Evolutionary conservation across 106 monocot genomes (phyloP), one percentile per base, ranked within the genome.

Genomic region (Apostasia shenzhenica): DNA sequence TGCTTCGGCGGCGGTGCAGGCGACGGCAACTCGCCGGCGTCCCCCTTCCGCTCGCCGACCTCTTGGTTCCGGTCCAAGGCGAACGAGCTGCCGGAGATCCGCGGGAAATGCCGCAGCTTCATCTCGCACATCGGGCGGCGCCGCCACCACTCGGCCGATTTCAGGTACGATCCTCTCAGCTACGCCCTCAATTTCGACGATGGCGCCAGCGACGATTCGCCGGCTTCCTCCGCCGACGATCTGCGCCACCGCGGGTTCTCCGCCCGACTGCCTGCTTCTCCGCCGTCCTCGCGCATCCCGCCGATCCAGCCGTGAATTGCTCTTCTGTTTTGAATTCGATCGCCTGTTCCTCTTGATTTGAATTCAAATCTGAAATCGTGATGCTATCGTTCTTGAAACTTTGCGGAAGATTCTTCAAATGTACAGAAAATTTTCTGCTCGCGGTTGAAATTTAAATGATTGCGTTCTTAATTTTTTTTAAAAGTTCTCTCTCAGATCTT

Each of bases 181-280:
- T 83, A 83, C 71, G 70, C 78, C 6, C 78, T 74, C 66, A 78
- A 79, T 56, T 82, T 83, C 59, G 82, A 83, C 74, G 78, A 83
- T 8, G 78, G 82, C n/a, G 14, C 3, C 14, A 14, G 10, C 57
- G 56, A 38, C 0, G 65, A 54, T 10, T 8, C 46, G 47, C 43
- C 49, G 1, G 39, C 67, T 10, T 48, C 52, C 11, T 11, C 67
- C 40, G 40, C 2, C 9, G 5, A 51, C 10, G 67, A 48, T 37
- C 41, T 53, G n/a, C 46, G 40, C 46, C 38, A 5, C 45, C 46
- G 55, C 37, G 12, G 4, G 11, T 48, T 48, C 59, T 46, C 44
- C n/a, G 59, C 2, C 8, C 59, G 59, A 3, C 59, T 60, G 1
- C 59, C 71, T 4, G 45, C 58, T 4, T 48, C 49, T 8, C 58